These are phyloP conservation scores for Carex cristatella DNA, from an alignment of 176 grass and related monocot genomes.

Conservation along the genomic window DNA sequence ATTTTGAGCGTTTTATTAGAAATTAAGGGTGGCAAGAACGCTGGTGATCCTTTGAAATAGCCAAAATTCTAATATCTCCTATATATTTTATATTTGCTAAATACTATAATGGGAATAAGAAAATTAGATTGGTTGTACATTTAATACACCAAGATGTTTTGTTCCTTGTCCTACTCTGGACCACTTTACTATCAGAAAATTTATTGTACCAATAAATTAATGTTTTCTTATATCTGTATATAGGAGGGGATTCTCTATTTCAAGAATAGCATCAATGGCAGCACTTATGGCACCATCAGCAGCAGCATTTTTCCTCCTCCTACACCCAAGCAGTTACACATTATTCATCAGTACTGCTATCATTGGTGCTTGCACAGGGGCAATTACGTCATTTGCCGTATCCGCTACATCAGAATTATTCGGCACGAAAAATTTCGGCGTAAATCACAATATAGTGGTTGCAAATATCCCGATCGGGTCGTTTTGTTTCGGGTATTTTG, in stretches of 20 bases:
- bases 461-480: constrained; percentile 79
- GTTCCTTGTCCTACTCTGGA: background rate
- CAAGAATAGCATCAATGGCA: constrained; percentile 78
- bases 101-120: background rate
- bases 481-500: constrained; percentile 85
- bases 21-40: background rate
- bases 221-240: background rate
- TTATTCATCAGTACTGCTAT: constrained; percentile 70
- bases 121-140: background rate
- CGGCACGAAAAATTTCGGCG: constrained; percentile 72
- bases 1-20: background rate
- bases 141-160: background rate
- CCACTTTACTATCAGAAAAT: constrained; percentile 22
- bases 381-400: constrained; percentile 77
- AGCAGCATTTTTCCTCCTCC: constrained; percentile 65
- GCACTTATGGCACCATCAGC: constrained; percentile 69
- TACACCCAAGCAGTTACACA: constrained; percentile 34
- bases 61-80: background rate
- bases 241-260: constrained; percentile 56
- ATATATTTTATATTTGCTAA: background rate
- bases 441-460: constrained; percentile 97
- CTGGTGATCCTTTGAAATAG: background rate
- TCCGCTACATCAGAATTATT: constrained; percentile 86
- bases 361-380: constrained; percentile 83
- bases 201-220: constrained; percentile 19